Conservation (phyloP, 2,329 filamentous ascomycete genomes). For the Cordyceps militaris region DNA sequence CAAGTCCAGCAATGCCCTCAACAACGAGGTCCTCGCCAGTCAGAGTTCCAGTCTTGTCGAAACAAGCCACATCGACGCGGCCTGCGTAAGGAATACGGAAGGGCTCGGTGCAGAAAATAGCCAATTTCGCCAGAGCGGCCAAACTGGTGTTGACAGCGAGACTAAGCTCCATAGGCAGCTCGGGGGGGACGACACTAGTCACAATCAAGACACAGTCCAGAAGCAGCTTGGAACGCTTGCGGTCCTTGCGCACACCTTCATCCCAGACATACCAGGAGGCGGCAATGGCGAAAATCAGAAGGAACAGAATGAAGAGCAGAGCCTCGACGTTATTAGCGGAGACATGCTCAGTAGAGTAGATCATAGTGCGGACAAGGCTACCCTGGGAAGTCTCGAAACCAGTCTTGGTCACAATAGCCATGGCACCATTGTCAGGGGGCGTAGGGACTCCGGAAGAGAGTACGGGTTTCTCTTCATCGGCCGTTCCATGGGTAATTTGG, state of each 20-base stretch:
- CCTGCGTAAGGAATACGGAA: constrained; percentile 97
- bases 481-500: constrained; percentile 82
- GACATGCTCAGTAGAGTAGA: constrained; percentile 96
- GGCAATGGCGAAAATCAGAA: constrained; percentile 90
- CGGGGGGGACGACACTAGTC: constrained; percentile 95
- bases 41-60: constrained; percentile 95
- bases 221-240: constrained; percentile 94
- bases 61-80: constrained; percentile 92
- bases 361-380: constrained; percentile 97
- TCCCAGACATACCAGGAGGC: constrained; percentile 99
- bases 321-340: constrained; percentile 98
- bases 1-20: constrained; percentile 88
- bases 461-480: constrained; percentile 65
- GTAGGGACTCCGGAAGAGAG: constrained; percentile 68
- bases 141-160: constrained; percentile 96
- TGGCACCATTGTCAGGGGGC: constrained; percentile 88
- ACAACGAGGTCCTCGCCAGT: constrained; percentile 96
- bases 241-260: constrained; percentile 87
- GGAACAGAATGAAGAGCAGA: constrained; percentile 93
- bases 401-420: constrained; percentile 93
- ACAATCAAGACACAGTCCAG: constrained; percentile 96
- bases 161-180: constrained; percentile 96
- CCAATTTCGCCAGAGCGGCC: constrained; percentile 86
- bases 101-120: constrained; percentile 97
- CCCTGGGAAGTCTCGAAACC: constrained; percentile 98